Evolutionary conservation across 345 rosid species (phyloP).

Genomic region (Populus alba): DNA sequence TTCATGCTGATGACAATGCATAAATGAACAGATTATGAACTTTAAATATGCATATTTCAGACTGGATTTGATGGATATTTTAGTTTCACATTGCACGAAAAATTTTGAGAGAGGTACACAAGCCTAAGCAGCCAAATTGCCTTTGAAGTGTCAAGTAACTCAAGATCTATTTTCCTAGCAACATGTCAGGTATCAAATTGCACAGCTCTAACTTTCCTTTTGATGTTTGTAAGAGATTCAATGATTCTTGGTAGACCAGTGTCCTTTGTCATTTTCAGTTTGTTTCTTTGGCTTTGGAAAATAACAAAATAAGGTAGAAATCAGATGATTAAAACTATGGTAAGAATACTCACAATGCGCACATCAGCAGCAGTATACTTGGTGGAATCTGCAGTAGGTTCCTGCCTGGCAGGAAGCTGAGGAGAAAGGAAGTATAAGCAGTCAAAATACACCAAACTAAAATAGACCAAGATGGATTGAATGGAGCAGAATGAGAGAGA

Average conservation of each 20-base stretch:
- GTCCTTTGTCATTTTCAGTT: not conserved
- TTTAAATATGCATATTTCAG: not conserved
- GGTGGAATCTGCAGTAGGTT: constrained; percentile 68
- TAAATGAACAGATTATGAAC: too few species aligned
- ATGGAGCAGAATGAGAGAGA: not conserved
- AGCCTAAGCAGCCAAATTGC: not conserved
- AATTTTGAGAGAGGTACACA: not conserved
- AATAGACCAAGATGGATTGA: not conserved
- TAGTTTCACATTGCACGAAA: not conserved
- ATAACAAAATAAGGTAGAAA: not conserved
- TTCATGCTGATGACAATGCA: too few species aligned
- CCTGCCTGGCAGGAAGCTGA: constrained; percentile 81
- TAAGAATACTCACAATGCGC: constrained; percentile 74
- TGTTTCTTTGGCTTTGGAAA: not conserved
- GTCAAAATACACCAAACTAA: not conserved
- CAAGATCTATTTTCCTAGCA: not conserved
- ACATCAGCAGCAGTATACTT: constrained; percentile 95
- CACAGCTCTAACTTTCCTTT: not conserved
- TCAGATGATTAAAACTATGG: not conserved
- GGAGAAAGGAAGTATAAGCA: not conserved
- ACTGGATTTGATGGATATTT: not conserved
- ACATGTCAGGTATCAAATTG: not conserved
- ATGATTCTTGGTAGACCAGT: not conserved
- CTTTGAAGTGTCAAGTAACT: not conserved
- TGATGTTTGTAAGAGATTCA: not conserved